Evolutionary conservation across 2,329 filamentous ascomycete species (phyloP), one percentile per base, ranked within the genome.

Genomic region (Colletotrichum lini): DNA sequence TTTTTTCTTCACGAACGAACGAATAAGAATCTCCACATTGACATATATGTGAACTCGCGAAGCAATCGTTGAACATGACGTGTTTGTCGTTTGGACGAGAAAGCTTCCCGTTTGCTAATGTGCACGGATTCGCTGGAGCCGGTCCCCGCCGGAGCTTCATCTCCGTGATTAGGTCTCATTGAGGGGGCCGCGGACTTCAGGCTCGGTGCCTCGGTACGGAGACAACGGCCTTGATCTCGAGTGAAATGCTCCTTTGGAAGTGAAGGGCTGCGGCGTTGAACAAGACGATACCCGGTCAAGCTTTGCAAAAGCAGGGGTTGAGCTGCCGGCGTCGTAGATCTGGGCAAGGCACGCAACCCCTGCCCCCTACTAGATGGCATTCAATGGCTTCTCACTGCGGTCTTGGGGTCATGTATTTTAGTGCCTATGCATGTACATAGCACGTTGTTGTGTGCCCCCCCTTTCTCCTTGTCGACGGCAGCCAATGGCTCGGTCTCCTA

Each of bases 1-100:
- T 54, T 54, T 58, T 53, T 40, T 50, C n/a, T n/a, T n/a, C n/a
- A 53, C 40, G 40, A 69, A 53, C 45, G 53, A 72, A 72, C 40
- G 53, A 72, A 72, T 60, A 52, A n/a, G 65, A 72, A 64, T 69
- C 65, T 68, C 65, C 65, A 68, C 58, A 63, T 68, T 64, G 59
- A 59, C 45, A 15, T 42, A 64, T 52, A 2, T 8, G n/a, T 30
- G 16, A n/a, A n/a, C 30, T 1, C 35, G 18, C 12, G 16, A 53
- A 30, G 18, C 16, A 12, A 21, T 3, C 18, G 7, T 8, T 5
- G 40, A 56, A 4, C 6, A 12, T 12, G 35, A 40, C 0, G 10
- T 40, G 40, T 23, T 23, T 45, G 38, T 59, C 9, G 21, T 59
- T 15, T 56, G 10, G 12, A 30, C 7, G 21, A 12, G 40, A 44